These are phyloP conservation scores for Clausena lansium DNA, from an alignment of 345 rosid genomes.

Conservation along the genomic window DNA sequence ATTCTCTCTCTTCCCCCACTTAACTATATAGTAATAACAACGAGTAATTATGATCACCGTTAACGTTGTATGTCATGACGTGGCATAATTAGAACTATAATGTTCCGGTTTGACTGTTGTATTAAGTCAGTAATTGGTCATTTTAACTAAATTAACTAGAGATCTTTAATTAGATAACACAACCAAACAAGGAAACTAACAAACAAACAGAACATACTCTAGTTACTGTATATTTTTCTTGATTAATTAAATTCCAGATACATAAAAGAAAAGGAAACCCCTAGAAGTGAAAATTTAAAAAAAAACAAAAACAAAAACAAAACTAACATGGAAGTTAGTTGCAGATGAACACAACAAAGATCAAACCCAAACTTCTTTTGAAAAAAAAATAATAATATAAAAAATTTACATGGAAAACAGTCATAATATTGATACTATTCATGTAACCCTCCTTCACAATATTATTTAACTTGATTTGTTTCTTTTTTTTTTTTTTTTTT, in stretches of 20 bases:
- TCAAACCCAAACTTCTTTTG: slow-evolving; percentile 24
- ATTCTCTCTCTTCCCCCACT: not conserved
- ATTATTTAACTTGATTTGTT: slow-evolving; percentile 19
- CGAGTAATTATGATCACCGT: slow-evolving; percentile 2
- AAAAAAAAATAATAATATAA: slow-evolving; percentile 22
- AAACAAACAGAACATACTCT: slow-evolving; percentile 6
- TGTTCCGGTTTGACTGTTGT: not conserved
- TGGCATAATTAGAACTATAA: not conserved
- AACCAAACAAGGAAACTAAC: not conserved
- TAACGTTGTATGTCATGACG: not conserved
- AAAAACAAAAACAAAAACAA: not conserved
- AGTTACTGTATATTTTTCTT: slow-evolving; percentile 12
- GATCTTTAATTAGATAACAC: not conserved
- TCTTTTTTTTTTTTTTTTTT: not conserved
- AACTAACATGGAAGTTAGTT: slow-evolving; percentile 18
- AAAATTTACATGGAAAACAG: slow-evolving; percentile 41
- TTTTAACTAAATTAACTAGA: not conserved
- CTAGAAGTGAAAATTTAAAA: not conserved
- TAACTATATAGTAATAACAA: not conserved
- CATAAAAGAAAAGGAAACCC: slow-evolving; percentile 16
- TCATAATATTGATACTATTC: slow-evolving; percentile 24
- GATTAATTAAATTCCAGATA: slow-evolving; percentile 23
- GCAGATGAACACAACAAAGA: slow-evolving; percentile 21
- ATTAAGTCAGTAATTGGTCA: not conserved
- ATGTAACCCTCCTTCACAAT: slow-evolving; percentile 10